Evolutionary conservation across 2,329 filamentous ascomycete genomes (phyloP).

Genomic region (Colletotrichum sp.): DNA sequence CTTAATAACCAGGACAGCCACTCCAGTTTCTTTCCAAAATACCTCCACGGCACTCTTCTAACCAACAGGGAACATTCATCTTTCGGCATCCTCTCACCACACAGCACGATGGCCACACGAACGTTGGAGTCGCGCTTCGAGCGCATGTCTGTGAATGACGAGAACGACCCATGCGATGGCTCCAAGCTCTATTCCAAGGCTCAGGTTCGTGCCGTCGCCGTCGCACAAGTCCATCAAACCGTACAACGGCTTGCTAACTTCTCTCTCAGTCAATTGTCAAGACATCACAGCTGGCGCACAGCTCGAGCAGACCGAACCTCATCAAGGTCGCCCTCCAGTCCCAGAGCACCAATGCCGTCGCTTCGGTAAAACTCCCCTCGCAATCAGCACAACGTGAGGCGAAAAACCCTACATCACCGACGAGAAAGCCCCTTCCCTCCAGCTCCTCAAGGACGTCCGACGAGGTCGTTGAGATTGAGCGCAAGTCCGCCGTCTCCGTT

Average conservation of each 20-base stretch:
- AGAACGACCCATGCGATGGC: slow-evolving; percentile 71
- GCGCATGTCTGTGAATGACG: slow-evolving; percentile 87
- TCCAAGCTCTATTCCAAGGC: slow-evolving; percentile 69
- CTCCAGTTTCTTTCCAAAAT: background rate
- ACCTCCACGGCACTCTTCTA: slow-evolving; percentile 9
- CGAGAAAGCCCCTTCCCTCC: slow-evolving; percentile 53
- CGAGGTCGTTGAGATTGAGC: slow-evolving; percentile 55
- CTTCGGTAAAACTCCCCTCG: slow-evolving; percentile 71
- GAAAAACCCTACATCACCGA: slow-evolving; percentile 53
- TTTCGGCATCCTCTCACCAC: slow-evolving; percentile 3
- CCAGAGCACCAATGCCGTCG: slow-evolving; percentile 69
- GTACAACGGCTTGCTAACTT: slow-evolving; percentile 39
- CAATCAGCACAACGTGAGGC: slow-evolving; percentile 65
- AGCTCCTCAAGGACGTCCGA: slow-evolving; percentile 46
- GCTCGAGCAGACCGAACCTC: slow-evolving; percentile 75
- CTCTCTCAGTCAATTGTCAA: slow-evolving; percentile 32
- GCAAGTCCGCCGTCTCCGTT: slow-evolving; percentile 52
- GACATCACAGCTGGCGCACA: slow-evolving; percentile 51
- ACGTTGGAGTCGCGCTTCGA: slow-evolving; percentile 88
- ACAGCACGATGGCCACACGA: slow-evolving; percentile 68
- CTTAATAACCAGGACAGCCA: slow-evolving; percentile 10
- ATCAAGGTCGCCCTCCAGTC: slow-evolving; percentile 86
- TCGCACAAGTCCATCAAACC: background rate
- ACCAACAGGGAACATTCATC: slow-evolving; percentile 17
- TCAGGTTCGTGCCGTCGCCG: slow-evolving; percentile 64